Evolutionary conservation across 306 rosid species (phyloP), one percentile per base, ranked within the genome.

Genomic region (Fagus crenata): DNA sequence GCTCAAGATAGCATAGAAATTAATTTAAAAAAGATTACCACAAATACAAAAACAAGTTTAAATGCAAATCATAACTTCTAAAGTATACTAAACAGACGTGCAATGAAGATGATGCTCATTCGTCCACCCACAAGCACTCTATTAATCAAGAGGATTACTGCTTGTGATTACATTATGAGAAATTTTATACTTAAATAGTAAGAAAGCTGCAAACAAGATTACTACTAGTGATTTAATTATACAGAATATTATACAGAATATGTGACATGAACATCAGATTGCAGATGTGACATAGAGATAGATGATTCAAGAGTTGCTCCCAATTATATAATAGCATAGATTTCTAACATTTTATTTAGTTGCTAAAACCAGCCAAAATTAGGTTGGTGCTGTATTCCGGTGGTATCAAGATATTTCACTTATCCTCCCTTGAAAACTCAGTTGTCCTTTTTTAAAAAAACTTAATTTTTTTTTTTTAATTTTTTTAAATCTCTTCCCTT

Each of bases 1-100:
- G 14, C 6, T 31, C 81, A 67, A 59, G 31, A 60, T 42, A 61
- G 13, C 35, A 17, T 39, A 36, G 32, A 65, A 75, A 71, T 71
- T 28, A 22, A 77, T 74, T 81, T 53, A 49, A 79, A 32, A 69
- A 13, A 76, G 60, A 41, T 78, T 58, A 72, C 28, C 32, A 72
- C 46, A 79, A 51, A 76, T 51, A 74, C 56, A 54, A 56, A 74
- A 69, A 7, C 42, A 71, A 55, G 51, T 64, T 65, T 65, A 37
- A 3, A 36, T 36, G 31, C 70, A 37, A 58, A 65, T 14, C 17
- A 15, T 33, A 65, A 3, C 71, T 65, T 39, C n/a, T 49, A 65
- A 65, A 39, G 12, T 36, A 65, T 37, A 37, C 49, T 65, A 65
- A 37, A 65, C 49, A 39, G 33, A n/a, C n/a, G n/a, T n/a, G n/a